Base-by-base conservation (phyloP, 306 rosid genomes). In the Quercus gilva region DNA sequence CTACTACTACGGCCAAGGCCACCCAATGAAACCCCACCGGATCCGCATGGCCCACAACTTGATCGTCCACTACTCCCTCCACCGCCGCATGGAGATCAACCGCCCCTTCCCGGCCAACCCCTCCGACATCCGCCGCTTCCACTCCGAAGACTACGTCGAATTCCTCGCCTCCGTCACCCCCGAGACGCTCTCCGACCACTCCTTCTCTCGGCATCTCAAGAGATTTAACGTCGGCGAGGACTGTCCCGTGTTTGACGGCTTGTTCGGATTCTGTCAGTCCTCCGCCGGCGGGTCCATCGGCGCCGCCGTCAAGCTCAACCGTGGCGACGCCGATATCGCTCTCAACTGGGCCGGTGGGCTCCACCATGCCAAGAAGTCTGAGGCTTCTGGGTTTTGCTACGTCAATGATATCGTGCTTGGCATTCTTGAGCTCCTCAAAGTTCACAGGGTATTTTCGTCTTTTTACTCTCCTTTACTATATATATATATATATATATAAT, bases 391-490 rank as follows among this genome's bases (percentile, higher is more conserved):
- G 1, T 94, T 94, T 69, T 94, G 98, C 71, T 94, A 94, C 37
- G 98, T 94, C 74, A 94, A 94, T 56, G 98, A 94, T 76, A 94
- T 94, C 74, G 98, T 94, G 1, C 91, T 94, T 4, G 98, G 97
- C 17, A 92, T 94, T 71, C 96, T 94, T 25, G 98, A 94, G 88
- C 95, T 94, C 5, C 98, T 94, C 80, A 94, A 94, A 82, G 88
- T 86, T 81, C 97, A 94, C 82, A 92, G 80, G 97, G 98, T 93
- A 87, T 53, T 11, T 53, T 49, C 49, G 59, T 72, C 60, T 28
- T 43, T 55, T 11, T 13, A 59, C 45, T 9, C 12, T 41, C 3
- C 45, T 41, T 33, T 28, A n/a, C n/a, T n/a, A n/a, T n/a, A n/a
- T n/a, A n/a, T 28, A 6, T 5, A 5, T 1, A 5, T 5, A 5